Base-by-base conservation (phyloP, 805 yeast genomes). In the Starmerella apicola region DNA sequence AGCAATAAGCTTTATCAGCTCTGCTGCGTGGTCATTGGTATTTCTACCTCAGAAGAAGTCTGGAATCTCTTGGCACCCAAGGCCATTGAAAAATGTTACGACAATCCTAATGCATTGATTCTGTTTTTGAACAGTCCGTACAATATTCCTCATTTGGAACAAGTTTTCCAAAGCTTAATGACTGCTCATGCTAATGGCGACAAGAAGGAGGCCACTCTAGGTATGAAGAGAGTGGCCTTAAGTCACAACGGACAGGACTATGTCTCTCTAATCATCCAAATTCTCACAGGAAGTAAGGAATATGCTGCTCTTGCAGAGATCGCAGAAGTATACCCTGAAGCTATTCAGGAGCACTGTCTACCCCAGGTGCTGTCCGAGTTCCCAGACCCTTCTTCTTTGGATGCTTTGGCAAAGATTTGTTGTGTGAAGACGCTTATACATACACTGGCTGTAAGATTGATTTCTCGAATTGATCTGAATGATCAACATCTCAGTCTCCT, bases 121-220 rank as follows among this genome's bases (percentile, higher is more conserved):
- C 12, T 42, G 17, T 40, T 46, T n/a, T 16, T 48, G 27, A 24
- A 15, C 3, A 29, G 20, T 6, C 18, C 19, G 4, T 35, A 38
- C 15, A 10, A 56, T 20, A 63, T 76, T 6, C 66, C 75, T 6
- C 68, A 62, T 55, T 76, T 80, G 45, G 94, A 85, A 51, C 75
- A 75, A 29, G 62, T 86, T 13, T 59, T 85, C 23, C 72, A 76
- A 39, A 62, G 78, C 32, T 57, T 83, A 36, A 71, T 78, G 54
- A 69, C 79, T 0, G 68, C 81, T 0, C 74, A 94, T 0, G 68
- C 67, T 25, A 61, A 72, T 23, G 95, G 82, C 51, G 76, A 76
- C 9, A 72, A 85, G 51, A 67, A 79, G 21, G 61, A 78, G 30
- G 72, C 91, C 1, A 63, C 81, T 22, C 72, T 72, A 39, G 81